These are phyloP conservation scores for Bassia scoparia DNA, from an alignment of 148 eudicot genomes.

Conservation along the genomic window DNA sequence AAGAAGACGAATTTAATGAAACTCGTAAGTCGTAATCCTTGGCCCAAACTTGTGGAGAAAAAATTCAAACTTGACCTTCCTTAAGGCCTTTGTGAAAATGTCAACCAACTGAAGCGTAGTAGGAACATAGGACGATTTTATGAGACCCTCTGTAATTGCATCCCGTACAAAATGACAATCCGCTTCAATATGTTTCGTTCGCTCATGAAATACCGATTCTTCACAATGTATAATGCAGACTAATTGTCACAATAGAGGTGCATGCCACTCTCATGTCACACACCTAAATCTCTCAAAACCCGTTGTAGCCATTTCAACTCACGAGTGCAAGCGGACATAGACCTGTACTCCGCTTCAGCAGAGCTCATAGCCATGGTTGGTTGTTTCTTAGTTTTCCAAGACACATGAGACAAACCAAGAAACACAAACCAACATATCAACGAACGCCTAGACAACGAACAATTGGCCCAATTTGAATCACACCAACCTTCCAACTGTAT, in stretches of 20 bases:
- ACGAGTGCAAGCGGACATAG: background rate
- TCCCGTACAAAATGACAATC: slow-evolving; percentile 2
- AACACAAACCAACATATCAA: background rate
- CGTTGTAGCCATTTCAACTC: background rate
- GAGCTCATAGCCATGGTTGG: background rate
- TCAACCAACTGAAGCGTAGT: background rate
- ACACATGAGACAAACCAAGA: background rate
- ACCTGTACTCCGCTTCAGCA: background rate
- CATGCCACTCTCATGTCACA: background rate
- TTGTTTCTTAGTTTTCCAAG: background rate
- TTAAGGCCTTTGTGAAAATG: background rate
- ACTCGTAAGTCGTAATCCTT: background rate
- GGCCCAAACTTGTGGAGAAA: background rate
- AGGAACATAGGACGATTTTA: background rate
- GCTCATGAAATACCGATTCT: background rate
- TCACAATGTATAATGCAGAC: background rate
- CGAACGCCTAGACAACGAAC: background rate
- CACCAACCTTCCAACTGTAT: background rate
- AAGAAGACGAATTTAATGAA: slow-evolving; percentile 39
- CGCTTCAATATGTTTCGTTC: background rate
- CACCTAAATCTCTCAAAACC: no score
- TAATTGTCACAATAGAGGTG: background rate
- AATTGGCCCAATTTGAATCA: background rate
- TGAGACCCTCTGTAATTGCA: background rate
- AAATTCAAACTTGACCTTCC: background rate